Evolutionary conservation across 2,329 filamentous ascomycete genomes (phyloP).

Genomic region (Cladosporium velox): DNA sequence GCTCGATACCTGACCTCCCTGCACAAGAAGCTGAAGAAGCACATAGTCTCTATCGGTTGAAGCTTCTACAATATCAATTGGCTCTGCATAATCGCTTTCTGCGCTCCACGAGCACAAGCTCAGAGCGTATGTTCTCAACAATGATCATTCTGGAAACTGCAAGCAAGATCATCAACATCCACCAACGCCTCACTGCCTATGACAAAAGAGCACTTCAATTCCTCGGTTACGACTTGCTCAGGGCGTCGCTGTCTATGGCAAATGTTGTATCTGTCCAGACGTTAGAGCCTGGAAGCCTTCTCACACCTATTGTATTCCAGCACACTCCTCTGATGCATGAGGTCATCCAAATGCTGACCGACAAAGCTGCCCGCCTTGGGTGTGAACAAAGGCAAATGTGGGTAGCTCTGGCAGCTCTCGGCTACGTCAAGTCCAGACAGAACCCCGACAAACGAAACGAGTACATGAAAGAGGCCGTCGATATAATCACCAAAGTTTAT

Average conservation of each 20-base stretch:
- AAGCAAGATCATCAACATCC: slow-evolving; percentile 32
- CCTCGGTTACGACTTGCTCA: slow-evolving; percentile 33
- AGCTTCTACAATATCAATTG: slow-evolving; percentile 37
- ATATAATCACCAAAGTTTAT: slow-evolving; percentile 32
- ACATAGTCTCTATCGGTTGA: slow-evolving; percentile 32
- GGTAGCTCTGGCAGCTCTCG: slow-evolving; percentile 34
- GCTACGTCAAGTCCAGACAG: slow-evolving; percentile 31
- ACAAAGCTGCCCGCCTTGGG: slow-evolving; percentile 34
- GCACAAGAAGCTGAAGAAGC: slow-evolving; percentile 23
- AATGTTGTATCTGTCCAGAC: slow-evolving; percentile 7
- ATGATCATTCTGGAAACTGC: slow-evolving; percentile 35
- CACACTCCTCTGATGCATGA: slow-evolving; percentile 10
- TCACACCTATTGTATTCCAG: background rate
- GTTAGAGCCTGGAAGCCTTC: background rate
- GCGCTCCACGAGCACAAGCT: slow-evolving; percentile 29
- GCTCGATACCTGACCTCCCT: slow-evolving; percentile 32
- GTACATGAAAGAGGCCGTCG: slow-evolving; percentile 38
- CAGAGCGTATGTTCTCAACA: slow-evolving; percentile 34
- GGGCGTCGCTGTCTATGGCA: slow-evolving; percentile 33
- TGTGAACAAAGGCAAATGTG: slow-evolving; percentile 36
- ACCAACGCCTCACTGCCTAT: slow-evolving; percentile 28
- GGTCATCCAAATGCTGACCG: slow-evolving; percentile 33
- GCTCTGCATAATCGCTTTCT: slow-evolving; percentile 35
- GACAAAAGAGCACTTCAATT: slow-evolving; percentile 33
- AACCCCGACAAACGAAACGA: slow-evolving; percentile 27